Evolutionary conservation across 1,284 basidiomycete species (phyloP), one percentile per base, ranked within the genome.

Genomic region (Apiotrichum porosum): DNA sequence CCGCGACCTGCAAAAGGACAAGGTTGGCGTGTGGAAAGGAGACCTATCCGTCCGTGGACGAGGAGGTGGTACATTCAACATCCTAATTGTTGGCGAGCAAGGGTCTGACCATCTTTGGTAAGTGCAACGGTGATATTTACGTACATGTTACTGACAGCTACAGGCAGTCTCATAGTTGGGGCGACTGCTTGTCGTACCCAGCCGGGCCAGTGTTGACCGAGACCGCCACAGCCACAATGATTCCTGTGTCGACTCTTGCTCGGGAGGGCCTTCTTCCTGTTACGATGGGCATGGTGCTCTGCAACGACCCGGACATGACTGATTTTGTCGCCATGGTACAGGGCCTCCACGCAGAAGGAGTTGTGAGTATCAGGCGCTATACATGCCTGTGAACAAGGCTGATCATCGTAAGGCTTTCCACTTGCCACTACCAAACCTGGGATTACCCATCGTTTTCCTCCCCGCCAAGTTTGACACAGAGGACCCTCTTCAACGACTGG

Each of bases 271-370:
- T 65, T 28, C 56, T 67, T 4, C 69, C 69, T 0, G 56, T 65
- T 6, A 56, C 67, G 0, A 69, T 69, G 67, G 69, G 67, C n/a
- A 71, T 71, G 69, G 69, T 71, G 9, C 48, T 71, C 23, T 69
- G 67, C 44, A 67, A 69, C 41, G 67, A 66, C 46, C 54, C 61
- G 19, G 56, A 64, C 19, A 58, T 65, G 12, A 44, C 42, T 6
- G 48, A 50, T 9, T 71, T 63, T 43, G 67, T 69, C 30, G 42
- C 56, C 19, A 66, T 71, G 65, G 69, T 71, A 0, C 67, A 69
- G 21, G 62, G 65, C 10, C 48, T 71, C 15, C 69, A 71, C 42
- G 60, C 66, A 1, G 67, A 69, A 48, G 69, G 69, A 23, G 67
- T 69, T 19, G 68, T 70, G 49, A 58, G 68, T 68, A 4, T n/a